These are phyloP conservation scores for Asclepias syriaca DNA, from an alignment of 257 asterid species.

Conservation along the genomic window DNA sequence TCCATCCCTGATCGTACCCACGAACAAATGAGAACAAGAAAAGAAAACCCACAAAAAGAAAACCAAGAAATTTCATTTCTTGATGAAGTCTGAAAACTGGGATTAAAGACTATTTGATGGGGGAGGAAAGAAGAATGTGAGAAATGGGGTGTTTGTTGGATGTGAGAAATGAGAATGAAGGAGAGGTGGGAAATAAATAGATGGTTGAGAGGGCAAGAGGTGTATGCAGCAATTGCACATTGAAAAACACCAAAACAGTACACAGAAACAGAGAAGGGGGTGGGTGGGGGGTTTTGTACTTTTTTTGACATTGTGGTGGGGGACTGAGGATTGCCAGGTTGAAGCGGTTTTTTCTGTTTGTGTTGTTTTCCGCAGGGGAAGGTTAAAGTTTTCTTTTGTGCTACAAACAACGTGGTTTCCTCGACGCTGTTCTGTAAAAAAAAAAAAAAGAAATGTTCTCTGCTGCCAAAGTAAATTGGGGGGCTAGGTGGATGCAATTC, in stretches of 20 bases:
- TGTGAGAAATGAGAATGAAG: background rate
- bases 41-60: constrained; percentile 13
- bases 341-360: constrained; percentile 19
- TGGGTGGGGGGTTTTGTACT: background rate
- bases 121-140: background rate
- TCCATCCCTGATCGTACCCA: constrained; percentile 44
- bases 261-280: background rate
- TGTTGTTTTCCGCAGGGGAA: background rate
- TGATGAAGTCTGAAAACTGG: background rate
- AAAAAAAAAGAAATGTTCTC: constrained; percentile 1
- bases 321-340: constrained; percentile 9
- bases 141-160: constrained; percentile 4
- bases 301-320: background rate
- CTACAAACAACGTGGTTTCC: constrained; percentile 18
- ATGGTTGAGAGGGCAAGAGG: background rate
- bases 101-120: too few species aligned
- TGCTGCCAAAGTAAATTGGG: background rate
- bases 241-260: background rate
- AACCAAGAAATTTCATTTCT: constrained; percentile 18
- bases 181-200: constrained; percentile 16
- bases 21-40: constrained; percentile 22
- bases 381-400: background rate
- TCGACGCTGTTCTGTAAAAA: background rate
- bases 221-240: background rate
- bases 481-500: background rate